Evolutionary conservation across 345 rosid species (phyloP).

Genomic region (Zanthoxylum bungeanum): DNA sequence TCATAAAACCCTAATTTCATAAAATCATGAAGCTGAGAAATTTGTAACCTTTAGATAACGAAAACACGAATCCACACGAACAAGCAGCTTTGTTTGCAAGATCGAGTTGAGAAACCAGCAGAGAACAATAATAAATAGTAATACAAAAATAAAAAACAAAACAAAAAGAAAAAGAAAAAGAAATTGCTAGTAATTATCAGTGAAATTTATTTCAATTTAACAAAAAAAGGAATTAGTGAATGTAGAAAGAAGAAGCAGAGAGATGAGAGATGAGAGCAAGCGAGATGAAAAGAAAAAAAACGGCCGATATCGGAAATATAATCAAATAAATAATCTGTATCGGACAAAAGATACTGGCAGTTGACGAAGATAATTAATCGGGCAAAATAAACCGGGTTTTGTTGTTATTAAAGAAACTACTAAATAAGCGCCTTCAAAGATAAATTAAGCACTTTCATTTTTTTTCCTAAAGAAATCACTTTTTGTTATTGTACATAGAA

Average conservation of each 20-base stretch:
- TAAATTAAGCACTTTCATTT: too few species aligned
- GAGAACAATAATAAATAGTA: conserved; percentile 9
- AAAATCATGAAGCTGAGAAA: not conserved
- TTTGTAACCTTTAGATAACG: conserved; percentile 9
- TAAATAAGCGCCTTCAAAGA: not conserved
- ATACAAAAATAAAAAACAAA: conserved; percentile 13
- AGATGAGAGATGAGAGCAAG: not conserved
- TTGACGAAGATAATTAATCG: not conserved
- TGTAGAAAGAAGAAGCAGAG: not conserved
- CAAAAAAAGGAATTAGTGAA: not conserved
- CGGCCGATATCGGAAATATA: not conserved
- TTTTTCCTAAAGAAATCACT: too few species aligned
- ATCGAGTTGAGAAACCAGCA: conserved; percentile 2
- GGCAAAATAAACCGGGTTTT: not conserved
- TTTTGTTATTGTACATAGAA: too few species aligned
- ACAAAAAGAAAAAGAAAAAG: not conserved
- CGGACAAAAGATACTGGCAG: not conserved
- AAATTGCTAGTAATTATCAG: not conserved
- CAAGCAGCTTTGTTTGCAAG: not conserved
- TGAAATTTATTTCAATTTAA: not conserved
- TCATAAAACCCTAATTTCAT: conserved; percentile 32
- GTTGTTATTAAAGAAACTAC: not conserved
- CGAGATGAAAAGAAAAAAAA: not conserved
- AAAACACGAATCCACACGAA: not conserved
- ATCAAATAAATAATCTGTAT: not conserved